Evolutionary conservation across 225 moss, liverwort and hornwort genomes (phyloP).

Genomic region (Marchantia paleacea): DNA sequence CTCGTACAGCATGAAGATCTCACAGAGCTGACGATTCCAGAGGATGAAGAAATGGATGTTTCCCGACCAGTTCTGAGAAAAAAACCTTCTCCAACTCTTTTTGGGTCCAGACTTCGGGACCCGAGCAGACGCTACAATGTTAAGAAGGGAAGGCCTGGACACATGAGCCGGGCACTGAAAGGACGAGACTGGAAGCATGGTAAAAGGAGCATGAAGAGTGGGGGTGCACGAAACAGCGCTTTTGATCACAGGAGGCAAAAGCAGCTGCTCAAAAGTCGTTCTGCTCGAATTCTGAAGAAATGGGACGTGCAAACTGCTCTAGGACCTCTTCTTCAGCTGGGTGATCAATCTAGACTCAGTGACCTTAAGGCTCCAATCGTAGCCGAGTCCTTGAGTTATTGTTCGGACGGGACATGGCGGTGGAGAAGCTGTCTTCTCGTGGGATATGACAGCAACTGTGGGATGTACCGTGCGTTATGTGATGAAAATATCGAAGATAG

Average conservation of each 20-base stretch:
- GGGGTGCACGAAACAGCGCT: conserved; percentile 12
- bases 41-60: conserved; percentile 14
- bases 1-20: conserved; percentile 25
- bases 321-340: conserved; percentile 33
- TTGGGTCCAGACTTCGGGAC: conserved; percentile 20
- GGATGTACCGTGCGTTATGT: conserved; percentile 42
- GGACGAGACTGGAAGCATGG: conserved; percentile 13
- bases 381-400: conserved; percentile 39
- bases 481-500: conserved; percentile 20
- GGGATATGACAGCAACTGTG: conserved; percentile 36
- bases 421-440: conserved; percentile 44
- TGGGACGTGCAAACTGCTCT: conserved; percentile 48
- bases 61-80: not conserved
- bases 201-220: conserved; percentile 23
- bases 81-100: conserved; percentile 2
- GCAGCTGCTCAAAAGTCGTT: conserved; percentile 6
- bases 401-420: conserved; percentile 40
- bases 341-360: conserved; percentile 11
- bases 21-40: conserved; percentile 10
- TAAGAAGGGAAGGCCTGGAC: conserved; percentile 16
- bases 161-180: conserved; percentile 17
- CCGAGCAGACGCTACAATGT: conserved; percentile 7
- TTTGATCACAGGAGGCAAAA: conserved; percentile 17
- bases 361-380: conserved; percentile 36
- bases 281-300: conserved; percentile 19